phyloP scores from a whole-genome alignment of 495 filamentous ascomycete species.

The Podospora sp. region DNA sequence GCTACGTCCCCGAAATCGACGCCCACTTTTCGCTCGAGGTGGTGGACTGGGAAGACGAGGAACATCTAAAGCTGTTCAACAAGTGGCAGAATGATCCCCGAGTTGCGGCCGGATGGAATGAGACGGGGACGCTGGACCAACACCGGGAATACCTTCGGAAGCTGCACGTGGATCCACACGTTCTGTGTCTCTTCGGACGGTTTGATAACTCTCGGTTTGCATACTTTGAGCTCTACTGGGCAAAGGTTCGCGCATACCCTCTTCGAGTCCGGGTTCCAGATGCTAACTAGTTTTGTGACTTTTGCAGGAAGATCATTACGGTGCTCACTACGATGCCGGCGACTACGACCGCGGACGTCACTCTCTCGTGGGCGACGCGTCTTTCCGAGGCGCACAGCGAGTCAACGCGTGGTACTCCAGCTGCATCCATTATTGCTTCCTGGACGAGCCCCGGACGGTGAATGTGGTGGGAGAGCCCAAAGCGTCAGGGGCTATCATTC shows the following conservation, averaged over 20 bases:
- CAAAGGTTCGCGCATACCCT: conserved; percentile 51
- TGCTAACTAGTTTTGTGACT: conserved; percentile 7
- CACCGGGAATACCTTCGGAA: conserved; percentile 63
- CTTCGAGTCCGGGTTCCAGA: not conserved
- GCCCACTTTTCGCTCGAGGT: conserved; percentile 64
- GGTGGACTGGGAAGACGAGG: conserved; percentile 55
- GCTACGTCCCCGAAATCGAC: conserved; percentile 63
- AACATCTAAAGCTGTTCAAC: conserved; percentile 62
- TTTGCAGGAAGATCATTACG: conserved; percentile 62
- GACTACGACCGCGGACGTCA: conserved; percentile 67
- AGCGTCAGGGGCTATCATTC: conserved; percentile 55
- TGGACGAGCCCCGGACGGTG: conserved; percentile 64
- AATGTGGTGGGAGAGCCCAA: conserved; percentile 65
- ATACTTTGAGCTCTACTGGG: conserved; percentile 70
- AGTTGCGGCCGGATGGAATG: conserved; percentile 66
- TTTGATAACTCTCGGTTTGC: conserved; percentile 62
- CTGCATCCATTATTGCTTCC: conserved; percentile 66
- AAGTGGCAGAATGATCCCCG: conserved; percentile 68
- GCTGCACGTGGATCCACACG: conserved; percentile 62
- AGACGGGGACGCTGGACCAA: conserved; percentile 64
- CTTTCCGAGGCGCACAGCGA: conserved; percentile 61
- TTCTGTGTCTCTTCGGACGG: conserved; percentile 60
- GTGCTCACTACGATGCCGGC: conserved; percentile 61
- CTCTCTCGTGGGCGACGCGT: conserved; percentile 63
- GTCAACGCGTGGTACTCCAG: conserved; percentile 67